These are phyloP conservation scores for Neurospora sp. DNA, from an alignment of 495 filamentous ascomycete genomes.

Conservation along the genomic window DNA sequence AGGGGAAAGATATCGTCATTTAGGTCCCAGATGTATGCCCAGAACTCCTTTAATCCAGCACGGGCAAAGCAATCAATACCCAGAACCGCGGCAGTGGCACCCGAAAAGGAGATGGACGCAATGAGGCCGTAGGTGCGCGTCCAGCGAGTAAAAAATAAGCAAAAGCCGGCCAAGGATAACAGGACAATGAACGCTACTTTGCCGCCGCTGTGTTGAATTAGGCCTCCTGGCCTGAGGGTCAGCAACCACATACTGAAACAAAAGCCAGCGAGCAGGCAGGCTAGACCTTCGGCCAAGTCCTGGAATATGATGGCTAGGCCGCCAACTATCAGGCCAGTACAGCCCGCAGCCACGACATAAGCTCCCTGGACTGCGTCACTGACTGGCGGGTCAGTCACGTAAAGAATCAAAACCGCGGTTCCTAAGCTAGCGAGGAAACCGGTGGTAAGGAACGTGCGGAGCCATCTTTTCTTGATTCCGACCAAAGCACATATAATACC, in stretches of 20 bases:
- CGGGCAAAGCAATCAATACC: constrained; percentile 88
- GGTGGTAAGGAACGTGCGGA: constrained; percentile 74
- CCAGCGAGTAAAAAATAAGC: constrained; percentile 67
- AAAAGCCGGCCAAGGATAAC: constrained; percentile 57
- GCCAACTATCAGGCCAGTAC: constrained; percentile 71
- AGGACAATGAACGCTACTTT: constrained; percentile 68
- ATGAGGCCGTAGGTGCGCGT: constrained; percentile 74
- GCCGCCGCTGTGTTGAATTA: constrained; percentile 49
- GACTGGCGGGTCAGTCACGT: constrained; percentile 79
- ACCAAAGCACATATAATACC: constrained; percentile 63
- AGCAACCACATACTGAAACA: constrained; percentile 88
- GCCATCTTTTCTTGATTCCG: constrained; percentile 75
- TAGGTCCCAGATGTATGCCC: constrained; percentile 85
- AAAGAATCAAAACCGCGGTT: constrained; percentile 76
- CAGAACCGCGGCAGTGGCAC: constrained; percentile 65
- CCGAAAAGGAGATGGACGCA: constrained; percentile 63
- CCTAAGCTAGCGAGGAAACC: constrained; percentile 64
- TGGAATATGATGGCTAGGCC: constrained; percentile 67
- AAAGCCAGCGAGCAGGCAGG: constrained; percentile 82
- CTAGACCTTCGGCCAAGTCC: constrained; percentile 79
- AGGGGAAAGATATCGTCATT: constrained; percentile 75
- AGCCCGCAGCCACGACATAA: constrained; percentile 70
- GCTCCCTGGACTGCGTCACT: constrained; percentile 71
- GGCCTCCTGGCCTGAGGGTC: constrained; percentile 63
- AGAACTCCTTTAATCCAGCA: constrained; percentile 89